Conservation (phyloP, 2,329 filamentous ascomycete genomes). For the Scleromitrula shiraiana region DNA sequence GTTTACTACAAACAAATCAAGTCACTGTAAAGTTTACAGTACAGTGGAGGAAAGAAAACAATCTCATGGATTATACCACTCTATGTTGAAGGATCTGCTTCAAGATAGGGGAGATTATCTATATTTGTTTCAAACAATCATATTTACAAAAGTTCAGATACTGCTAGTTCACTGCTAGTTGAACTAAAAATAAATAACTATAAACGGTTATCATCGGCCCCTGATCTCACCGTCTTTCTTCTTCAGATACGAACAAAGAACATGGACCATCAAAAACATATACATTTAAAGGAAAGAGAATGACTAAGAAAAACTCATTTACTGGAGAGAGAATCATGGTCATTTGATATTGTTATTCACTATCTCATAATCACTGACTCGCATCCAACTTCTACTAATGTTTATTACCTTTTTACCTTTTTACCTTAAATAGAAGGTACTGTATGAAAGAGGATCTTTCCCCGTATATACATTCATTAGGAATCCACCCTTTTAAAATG, state of each 20-base stretch:
- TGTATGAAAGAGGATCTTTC: neutral
- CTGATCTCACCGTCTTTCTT: neutral
- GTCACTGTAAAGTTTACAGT: too few species aligned
- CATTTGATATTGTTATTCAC: slow-evolving; percentile 6
- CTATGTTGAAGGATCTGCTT: too few species aligned
- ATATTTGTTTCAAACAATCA: too few species aligned
- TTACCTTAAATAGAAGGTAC: neutral
- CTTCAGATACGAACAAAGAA: neutral
- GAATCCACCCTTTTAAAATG: neutral
- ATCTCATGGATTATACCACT: too few species aligned
- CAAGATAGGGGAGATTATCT: too few species aligned
- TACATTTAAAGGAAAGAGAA: slow-evolving; percentile 1
- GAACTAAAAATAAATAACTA: too few species aligned
- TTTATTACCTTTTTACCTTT: too few species aligned
- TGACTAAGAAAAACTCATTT: slow-evolving; percentile 6
- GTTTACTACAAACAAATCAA: too few species aligned
- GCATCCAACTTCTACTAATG: too few species aligned
- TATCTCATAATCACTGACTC: neutral
- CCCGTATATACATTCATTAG: neutral
- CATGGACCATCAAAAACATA: neutral
- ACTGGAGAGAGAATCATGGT: neutral
- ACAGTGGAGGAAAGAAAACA: too few species aligned
- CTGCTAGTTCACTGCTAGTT: too few species aligned
- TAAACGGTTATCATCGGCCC: slow-evolving; percentile 1
- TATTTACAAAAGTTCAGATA: too few species aligned